phyloP scores from a whole-genome alignment of 78 protist genomes.

The Dictyostelium brefeldianum region DNA sequence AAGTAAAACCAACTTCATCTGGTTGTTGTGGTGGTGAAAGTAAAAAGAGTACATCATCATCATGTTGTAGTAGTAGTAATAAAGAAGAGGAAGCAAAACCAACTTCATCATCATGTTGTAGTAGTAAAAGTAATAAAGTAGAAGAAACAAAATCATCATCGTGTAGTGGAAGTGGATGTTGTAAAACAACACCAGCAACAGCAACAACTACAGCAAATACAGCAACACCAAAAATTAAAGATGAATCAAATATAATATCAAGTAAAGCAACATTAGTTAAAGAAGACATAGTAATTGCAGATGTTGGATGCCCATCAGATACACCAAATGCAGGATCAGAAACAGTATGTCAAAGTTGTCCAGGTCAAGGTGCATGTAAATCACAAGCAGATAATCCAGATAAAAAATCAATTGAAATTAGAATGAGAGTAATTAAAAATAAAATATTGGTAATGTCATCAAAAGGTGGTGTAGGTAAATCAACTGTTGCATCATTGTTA shows the following conservation, averaged over 20 bases:
- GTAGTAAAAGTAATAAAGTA: not conserved
- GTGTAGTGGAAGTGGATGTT: conserved; percentile 5
- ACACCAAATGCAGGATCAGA: conserved; percentile 90
- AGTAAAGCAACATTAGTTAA: conserved; percentile 50
- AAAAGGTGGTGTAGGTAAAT: conserved; percentile 96
- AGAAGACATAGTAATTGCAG: conserved; percentile 24
- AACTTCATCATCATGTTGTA: not conserved
- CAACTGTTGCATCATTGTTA: conserved; percentile 44
- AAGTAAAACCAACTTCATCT: not conserved
- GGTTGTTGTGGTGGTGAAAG: not conserved
- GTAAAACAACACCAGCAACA: conserved; percentile 24
- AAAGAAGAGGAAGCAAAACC: not conserved
- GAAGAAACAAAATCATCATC: not conserved
- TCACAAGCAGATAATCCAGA: conserved; percentile 55
- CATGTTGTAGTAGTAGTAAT: not conserved
- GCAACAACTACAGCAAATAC: not conserved
- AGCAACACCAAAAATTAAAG: not conserved
- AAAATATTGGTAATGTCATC: conserved; percentile 97
- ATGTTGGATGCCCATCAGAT: conserved; percentile 70
- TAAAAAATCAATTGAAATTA: conserved; percentile 42
- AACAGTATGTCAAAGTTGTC: conserved; percentile 93
- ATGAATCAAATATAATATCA: conserved; percentile 29
- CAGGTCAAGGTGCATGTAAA: conserved; percentile 92
- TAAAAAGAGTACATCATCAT: not conserved
- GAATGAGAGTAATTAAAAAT: conserved; percentile 69